Percentiles rank a stretch among this genome's conserved stretches.
phyloP scores from a whole-genome alignment of 306 rosid species.

The Cercis canadensis region DNA sequence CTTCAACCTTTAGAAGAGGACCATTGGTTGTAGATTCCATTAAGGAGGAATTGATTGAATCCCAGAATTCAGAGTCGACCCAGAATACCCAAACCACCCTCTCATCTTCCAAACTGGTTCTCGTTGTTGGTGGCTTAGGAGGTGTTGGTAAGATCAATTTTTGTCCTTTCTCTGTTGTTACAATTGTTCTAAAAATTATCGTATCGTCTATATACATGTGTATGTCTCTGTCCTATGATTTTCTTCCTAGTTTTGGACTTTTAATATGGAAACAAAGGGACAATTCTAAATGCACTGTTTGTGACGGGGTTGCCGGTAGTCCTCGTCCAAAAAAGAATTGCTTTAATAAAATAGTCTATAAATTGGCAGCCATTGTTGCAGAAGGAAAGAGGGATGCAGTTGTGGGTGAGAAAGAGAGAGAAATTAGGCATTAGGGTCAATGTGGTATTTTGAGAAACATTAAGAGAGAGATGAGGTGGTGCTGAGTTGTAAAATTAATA shows the following conservation, averaged over 20 bases:
- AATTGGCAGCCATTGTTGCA: too few species aligned
- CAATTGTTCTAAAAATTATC: not conserved
- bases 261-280: too few species aligned
- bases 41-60: conserved; percentile 47
- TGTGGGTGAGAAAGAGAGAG: too few species aligned
- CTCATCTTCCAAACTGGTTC: conserved; percentile 74
- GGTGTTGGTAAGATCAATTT: conserved; percentile 71
- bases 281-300: too few species aligned
- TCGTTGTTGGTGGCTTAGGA: conserved; percentile 86
- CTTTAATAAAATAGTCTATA: too few species aligned
- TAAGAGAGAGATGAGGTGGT: too few species aligned
- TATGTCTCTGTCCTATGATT: not conserved
- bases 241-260: not conserved
- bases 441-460: too few species aligned
- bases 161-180: not conserved
- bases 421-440: too few species aligned
- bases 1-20: conserved; percentile 47
- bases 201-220: not conserved
- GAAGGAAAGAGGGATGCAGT: too few species aligned
- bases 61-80: conserved; percentile 48
- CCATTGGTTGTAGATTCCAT: conserved; percentile 42
- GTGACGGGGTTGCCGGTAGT: too few species aligned
- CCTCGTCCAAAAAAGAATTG: too few species aligned
- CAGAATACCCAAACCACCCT: conserved; percentile 30
- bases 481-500: too few species aligned